A percentile compares a stretch with the other conserved stretches of the same genome.
These are phyloP conservation scores for Tricholoma furcatifolium DNA, from an alignment of 768 basidiomycete species.

Conservation along the genomic window DNA sequence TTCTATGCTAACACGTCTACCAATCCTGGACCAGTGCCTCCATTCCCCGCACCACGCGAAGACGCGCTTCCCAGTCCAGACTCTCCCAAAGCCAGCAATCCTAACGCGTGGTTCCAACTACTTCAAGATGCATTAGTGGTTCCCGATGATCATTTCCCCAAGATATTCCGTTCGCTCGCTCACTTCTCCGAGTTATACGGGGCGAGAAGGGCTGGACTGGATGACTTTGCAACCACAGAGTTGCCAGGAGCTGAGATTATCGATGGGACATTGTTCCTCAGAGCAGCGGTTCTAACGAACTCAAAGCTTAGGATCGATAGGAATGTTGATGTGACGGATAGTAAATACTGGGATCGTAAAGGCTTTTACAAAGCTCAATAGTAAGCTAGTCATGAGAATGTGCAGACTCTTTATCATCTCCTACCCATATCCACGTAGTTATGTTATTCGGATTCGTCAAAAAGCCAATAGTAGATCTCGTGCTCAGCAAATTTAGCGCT, in stretches of 20 bases:
- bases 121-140: slow-evolving; percentile 52
- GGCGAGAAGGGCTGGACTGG: slow-evolving; percentile 26
- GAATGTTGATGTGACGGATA: slow-evolving; percentile 21
- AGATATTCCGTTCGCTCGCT: slow-evolving; percentile 36
- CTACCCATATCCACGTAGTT: too few species aligned
- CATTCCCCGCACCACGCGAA: slow-evolving; percentile 24
- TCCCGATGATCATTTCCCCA: slow-evolving; percentile 52
- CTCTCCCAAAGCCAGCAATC: slow-evolving; percentile 33
- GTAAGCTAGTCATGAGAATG: background rate
- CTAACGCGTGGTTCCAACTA: slow-evolving; percentile 62
- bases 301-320: slow-evolving; percentile 31
- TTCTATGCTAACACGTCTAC: slow-evolving; percentile 40
- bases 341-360: slow-evolving; percentile 21
- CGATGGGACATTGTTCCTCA: slow-evolving; percentile 61
- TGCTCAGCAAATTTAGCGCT: too few species aligned
- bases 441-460: too few species aligned
- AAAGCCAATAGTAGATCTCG: too few species aligned
- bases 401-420: too few species aligned
- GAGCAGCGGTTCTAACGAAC: slow-evolving; percentile 48
- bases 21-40: slow-evolving; percentile 14
- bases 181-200: slow-evolving; percentile 28
- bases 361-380: slow-evolving; percentile 16
- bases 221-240: slow-evolving; percentile 27
- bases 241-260: slow-evolving; percentile 41
- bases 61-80: slow-evolving; percentile 23